Conservation (phyloP, 2,329 filamentous ascomycete genomes). For the Xylaria sp. region DNA sequence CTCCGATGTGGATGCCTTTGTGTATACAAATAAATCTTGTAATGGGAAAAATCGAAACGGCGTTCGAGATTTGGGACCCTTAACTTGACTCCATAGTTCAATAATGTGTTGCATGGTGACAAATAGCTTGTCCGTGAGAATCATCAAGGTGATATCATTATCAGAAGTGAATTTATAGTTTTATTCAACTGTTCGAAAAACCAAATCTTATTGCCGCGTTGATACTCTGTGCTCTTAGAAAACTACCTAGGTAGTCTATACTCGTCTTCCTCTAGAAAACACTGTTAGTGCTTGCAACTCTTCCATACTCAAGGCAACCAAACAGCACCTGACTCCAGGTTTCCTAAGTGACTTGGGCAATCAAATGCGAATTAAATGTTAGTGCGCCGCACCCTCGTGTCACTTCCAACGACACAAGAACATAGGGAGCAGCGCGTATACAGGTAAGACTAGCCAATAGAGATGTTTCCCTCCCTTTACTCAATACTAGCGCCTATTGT, state of each 20-base stretch:
- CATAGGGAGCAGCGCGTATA: background rate
- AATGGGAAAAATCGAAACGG: constrained; percentile 27
- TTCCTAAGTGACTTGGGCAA: background rate
- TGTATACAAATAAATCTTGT: constrained; percentile 35
- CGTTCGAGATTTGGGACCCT: constrained; percentile 16
- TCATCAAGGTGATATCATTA: background rate
- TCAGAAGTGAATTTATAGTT: background rate
- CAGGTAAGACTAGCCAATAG: background rate
- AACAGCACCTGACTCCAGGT: no score
- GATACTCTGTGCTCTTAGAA: background rate
- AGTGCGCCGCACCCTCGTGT: no score
- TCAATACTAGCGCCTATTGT: background rate
- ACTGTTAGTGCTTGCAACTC: background rate
- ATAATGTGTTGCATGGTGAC: constrained; percentile 7
- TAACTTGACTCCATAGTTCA: background rate
- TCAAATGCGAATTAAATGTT: background rate
- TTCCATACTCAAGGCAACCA: background rate
- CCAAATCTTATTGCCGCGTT: background rate
- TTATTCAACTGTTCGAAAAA: background rate
- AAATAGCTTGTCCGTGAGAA: background rate
- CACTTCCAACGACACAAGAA: background rate
- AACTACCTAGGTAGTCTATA: background rate
- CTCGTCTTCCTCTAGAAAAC: no score
- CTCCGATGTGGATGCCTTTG: constrained; percentile 26
- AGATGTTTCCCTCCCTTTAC: no score